These are phyloP conservation scores for Solanum chacoense DNA, from an alignment of 305 asterid species.

Conservation along the genomic window DNA sequence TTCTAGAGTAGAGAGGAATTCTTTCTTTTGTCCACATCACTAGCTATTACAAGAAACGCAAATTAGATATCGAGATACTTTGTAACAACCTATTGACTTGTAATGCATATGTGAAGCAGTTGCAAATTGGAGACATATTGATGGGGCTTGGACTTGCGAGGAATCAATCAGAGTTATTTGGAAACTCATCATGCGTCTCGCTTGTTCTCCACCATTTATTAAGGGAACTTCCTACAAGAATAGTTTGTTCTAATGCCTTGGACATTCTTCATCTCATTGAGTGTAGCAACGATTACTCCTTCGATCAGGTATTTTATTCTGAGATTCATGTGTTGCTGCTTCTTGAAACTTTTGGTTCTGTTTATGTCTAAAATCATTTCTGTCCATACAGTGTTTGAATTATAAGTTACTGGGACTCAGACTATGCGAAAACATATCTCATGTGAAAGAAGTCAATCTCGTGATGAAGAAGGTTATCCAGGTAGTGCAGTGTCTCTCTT, in stretches of 20 bases:
- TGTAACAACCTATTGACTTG: not conserved
- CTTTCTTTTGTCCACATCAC: not conserved
- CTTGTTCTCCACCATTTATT: slow-evolving; percentile 61
- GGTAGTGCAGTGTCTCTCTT: slow-evolving; percentile 30
- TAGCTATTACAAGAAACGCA: not conserved
- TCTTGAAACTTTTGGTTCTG: not conserved
- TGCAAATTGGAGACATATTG: slow-evolving; percentile 40
- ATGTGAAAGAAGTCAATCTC: slow-evolving; percentile 30
- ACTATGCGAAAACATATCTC: slow-evolving; percentile 65
- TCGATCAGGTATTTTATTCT: slow-evolving; percentile 48
- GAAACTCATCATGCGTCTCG: slow-evolving; percentile 41
- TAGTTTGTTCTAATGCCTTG: slow-evolving; percentile 46
- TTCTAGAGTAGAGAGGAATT: not conserved
- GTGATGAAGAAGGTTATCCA: slow-evolving; percentile 59
- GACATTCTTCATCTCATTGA: slow-evolving; percentile 61
- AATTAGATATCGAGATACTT: not conserved
- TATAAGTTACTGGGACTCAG: slow-evolving; percentile 77
- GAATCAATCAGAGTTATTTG: slow-evolving; percentile 36
- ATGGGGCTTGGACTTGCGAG: slow-evolving; percentile 56
- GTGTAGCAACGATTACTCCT: slow-evolving; percentile 42
- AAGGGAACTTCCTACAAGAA: slow-evolving; percentile 60
- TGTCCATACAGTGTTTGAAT: slow-evolving; percentile 60
- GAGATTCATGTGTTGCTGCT: slow-evolving; percentile 1
- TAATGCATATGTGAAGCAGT: slow-evolving; percentile 16
- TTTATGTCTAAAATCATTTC: slow-evolving; percentile 2